Evolutionary conservation across 352 stramenopile species (phyloP).

Genomic region (Phytopythium montanum): DNA sequence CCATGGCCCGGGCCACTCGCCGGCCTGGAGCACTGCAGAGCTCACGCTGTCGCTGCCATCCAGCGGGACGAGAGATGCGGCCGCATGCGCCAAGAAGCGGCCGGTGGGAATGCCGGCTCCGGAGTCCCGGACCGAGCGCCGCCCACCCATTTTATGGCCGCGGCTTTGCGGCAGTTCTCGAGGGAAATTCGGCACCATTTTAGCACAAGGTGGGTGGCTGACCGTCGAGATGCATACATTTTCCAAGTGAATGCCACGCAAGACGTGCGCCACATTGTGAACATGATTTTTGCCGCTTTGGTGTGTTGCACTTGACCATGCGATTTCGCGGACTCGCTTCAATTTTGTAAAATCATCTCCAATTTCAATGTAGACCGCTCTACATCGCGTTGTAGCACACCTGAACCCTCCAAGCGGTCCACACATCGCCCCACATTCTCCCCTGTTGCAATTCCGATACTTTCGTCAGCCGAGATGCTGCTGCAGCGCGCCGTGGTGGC

Average conservation of each 20-base stretch:
- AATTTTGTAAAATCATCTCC: too few species aligned
- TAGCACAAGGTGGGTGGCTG: background rate
- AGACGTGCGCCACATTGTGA: background rate
- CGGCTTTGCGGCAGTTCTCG: background rate
- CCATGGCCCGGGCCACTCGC: constrained; percentile 1
- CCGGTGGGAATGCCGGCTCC: background rate
- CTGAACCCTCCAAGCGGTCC: background rate
- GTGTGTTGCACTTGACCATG: background rate
- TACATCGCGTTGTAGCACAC: background rate
- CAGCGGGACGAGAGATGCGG: background rate
- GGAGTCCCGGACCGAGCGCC: background rate
- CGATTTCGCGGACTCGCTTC: too few species aligned
- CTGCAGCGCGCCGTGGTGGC: constrained; percentile 70
- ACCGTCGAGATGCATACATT: background rate
- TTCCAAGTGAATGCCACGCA: background rate
- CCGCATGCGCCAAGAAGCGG: background rate
- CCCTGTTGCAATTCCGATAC: background rate
- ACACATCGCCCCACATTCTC: background rate
- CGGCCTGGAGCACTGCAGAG: too few species aligned
- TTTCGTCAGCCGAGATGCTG: constrained; percentile 32
- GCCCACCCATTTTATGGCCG: constrained; percentile 2
- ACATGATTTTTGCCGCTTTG: background rate
- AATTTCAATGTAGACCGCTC: background rate
- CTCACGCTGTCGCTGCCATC: background rate
- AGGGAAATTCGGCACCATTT: background rate